phyloP scores from a whole-genome alignment of 768 basidiomycete species.

The Leccinum longicurvipes region DNA sequence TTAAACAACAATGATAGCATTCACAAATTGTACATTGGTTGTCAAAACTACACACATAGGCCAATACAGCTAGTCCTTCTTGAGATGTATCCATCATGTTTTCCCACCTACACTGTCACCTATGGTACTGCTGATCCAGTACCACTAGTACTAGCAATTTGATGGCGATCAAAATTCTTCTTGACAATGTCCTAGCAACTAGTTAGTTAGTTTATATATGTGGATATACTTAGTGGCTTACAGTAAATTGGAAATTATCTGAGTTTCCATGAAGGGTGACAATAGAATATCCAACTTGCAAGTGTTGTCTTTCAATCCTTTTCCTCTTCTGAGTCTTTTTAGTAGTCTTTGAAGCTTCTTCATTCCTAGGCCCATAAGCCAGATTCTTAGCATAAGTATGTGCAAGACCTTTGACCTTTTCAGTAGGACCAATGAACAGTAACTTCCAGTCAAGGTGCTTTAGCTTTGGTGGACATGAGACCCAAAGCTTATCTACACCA shows the following conservation, averaged over 20 bases:
- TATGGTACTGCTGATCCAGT: no score
- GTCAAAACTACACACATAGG: no score
- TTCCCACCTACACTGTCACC: neutral
- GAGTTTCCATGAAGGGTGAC: neutral
- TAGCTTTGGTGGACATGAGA: neutral
- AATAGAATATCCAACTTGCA: neutral
- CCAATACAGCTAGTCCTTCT: neutral
- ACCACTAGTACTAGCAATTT: neutral
- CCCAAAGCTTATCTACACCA: neutral
- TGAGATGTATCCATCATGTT: no score
- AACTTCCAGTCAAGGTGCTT: neutral
- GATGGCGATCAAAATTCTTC: neutral
- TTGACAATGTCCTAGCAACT: neutral
- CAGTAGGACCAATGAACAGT: neutral
- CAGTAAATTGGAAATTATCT: neutral
- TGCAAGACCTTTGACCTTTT: neutral
- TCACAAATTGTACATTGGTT: no score
- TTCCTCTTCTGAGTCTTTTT: neutral
- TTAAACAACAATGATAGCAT: slow-evolving; percentile 22
- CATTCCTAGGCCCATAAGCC: neutral
- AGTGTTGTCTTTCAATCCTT: neutral
- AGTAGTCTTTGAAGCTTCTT: neutral
- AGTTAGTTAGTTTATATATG: neutral
- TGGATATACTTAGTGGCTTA: neutral
- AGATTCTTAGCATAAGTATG: neutral